phyloP scores from a whole-genome alignment of 495 filamentous ascomycete species.

The Lasiosphaeria ovina region DNA sequence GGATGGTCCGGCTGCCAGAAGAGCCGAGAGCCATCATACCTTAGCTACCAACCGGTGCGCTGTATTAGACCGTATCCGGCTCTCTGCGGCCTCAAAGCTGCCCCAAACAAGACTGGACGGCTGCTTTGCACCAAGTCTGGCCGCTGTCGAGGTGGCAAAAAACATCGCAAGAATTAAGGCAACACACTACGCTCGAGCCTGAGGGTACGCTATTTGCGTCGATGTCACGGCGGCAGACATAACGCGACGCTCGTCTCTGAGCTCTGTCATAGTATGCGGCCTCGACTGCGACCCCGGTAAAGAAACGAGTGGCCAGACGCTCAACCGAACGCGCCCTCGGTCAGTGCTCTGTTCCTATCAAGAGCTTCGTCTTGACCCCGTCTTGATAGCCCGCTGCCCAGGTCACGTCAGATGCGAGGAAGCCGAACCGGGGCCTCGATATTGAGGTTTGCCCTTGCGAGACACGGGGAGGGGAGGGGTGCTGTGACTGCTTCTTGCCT shows the following conservation, averaged over 20 bases:
- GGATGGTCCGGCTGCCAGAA: too few species aligned
- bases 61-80: too few species aligned
- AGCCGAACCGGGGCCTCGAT: constrained; percentile 1
- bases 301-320: neutral
- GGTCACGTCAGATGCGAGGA: constrained; percentile 12
- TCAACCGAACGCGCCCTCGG: neutral
- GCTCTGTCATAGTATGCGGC: constrained; percentile 12
- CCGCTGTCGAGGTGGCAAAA: too few species aligned
- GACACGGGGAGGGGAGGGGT: neutral
- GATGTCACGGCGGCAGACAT: constrained; percentile 22
- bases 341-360: neutral
- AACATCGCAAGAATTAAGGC: too few species aligned
- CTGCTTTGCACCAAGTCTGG: too few species aligned
- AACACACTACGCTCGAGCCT: neutral
- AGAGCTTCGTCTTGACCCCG: neutral
- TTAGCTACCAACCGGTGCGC: too few species aligned
- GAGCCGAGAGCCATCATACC: too few species aligned
- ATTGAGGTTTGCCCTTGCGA: constrained; percentile 1
- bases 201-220: neutral
- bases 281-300: constrained; percentile 16
- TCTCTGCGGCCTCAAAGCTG: too few species aligned
- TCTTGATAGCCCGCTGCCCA: neutral
- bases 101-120: too few species aligned
- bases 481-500: neutral
- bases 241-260: neutral